A percentile compares a stretch with the other conserved stretches of the same genome.
Conservation (phyloP, 495 filamentous ascomycete species). For the Penicillium nucicola region DNA sequence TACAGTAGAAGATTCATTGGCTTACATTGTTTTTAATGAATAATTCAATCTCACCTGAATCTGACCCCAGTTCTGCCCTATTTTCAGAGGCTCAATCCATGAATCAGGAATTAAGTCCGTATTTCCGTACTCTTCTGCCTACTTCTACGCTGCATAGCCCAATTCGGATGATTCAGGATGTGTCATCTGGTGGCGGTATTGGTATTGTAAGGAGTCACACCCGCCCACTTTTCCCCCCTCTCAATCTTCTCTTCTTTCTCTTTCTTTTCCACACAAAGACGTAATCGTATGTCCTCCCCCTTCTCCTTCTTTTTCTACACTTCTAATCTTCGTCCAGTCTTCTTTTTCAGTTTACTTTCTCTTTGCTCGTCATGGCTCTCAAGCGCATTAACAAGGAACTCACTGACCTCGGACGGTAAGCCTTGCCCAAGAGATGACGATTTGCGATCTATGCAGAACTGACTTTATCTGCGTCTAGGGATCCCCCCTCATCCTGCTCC, state of each 20-base stretch:
- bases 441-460: slow-evolving; percentile 4
- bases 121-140: not conserved
- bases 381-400: slow-evolving; percentile 99
- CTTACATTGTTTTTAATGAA: no score
- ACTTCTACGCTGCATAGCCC: not conserved
- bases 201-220: slow-evolving; percentile 15
- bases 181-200: slow-evolving; percentile 11
- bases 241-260: slow-evolving; percentile 26
- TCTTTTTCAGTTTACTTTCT: slow-evolving; percentile 6
- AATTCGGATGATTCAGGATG: slow-evolving; percentile 3
- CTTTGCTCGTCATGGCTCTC: slow-evolving; percentile 73
- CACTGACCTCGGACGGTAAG: slow-evolving; percentile 97
- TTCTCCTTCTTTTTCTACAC: not conserved
- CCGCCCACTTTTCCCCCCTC: slow-evolving; percentile 27
- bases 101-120: not conserved
- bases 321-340: slow-evolving; percentile 5
- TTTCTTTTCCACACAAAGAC: slow-evolving; percentile 32
- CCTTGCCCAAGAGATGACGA: slow-evolving; percentile 5
- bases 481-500: slow-evolving; percentile 97
- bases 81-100: no score
- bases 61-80: no score
- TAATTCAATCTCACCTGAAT: no score
- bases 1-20: not conserved
- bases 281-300: slow-evolving; percentile 26
- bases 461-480: slow-evolving; percentile 50